Conservation (phyloP, 176 grass and related monocot genomes). For the Eragrostis curvula region DNA sequence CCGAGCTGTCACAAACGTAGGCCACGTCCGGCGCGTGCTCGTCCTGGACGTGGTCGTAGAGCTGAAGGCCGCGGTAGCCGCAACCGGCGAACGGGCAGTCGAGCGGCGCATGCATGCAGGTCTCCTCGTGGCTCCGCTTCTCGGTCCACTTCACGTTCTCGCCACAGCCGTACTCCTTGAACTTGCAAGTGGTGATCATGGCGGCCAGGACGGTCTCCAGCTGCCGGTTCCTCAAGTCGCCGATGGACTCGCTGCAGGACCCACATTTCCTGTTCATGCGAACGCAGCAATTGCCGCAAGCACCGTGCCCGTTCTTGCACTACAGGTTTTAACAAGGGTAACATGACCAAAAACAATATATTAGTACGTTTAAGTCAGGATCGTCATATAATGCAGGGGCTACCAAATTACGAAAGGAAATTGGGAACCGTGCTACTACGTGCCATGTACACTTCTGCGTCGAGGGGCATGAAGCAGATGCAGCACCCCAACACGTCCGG, state of each 20-base stretch:
- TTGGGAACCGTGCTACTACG: not conserved
- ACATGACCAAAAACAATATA: too few relatives aligned
- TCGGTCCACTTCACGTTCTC: not conserved
- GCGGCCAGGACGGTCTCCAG: not conserved
- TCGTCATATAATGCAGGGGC: too few relatives aligned
- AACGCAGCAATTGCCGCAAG: not conserved
- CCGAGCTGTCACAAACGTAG: not conserved
- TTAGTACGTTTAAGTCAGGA: too few relatives aligned
- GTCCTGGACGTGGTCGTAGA: not conserved
- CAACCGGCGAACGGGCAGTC: not conserved
- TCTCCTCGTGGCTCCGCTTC: not conserved
- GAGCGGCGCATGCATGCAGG: not conserved
- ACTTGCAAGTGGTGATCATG: not conserved
- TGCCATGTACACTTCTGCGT: not conserved
- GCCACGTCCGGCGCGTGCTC: not conserved
- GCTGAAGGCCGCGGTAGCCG: not conserved
- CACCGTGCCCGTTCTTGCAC: not conserved
- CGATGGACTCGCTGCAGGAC: not conserved
- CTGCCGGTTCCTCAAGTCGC: not conserved
- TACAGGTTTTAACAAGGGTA: not conserved
- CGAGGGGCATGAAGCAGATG: not conserved
- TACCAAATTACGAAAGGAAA: too few relatives aligned
- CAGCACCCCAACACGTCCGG: not conserved
- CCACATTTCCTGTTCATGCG: not conserved
- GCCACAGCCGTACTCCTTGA: not conserved